Evolutionary conservation across 371 early-diverging fungal species (phyloP), one percentile per base, ranked within the genome.

Genomic region (Mucor circinelloides): DNA sequence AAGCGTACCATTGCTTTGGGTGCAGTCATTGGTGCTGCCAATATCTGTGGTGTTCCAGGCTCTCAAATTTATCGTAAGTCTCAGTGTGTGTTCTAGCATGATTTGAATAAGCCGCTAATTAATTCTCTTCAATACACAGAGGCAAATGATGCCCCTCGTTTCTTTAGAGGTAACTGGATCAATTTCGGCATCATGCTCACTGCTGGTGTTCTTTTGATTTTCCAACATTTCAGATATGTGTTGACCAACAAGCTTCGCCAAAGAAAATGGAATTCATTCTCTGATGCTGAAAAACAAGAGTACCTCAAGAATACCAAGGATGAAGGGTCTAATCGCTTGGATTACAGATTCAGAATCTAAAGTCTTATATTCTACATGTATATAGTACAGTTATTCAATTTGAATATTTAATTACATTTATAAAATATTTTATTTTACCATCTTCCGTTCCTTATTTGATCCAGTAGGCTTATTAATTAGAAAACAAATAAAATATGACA

Each of bases 1-100:
- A 84, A 84, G 50, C 74, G 85, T 10, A 78, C 81, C 0, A 68
- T 84, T 19, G 82, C 81, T 3, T 56, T 84, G 8, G 79, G 80
- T 28, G 72, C 79, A n/a, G 76, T 73, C n/a, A 72, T 83, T 71
- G 81, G 75, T 17, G 72, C 72, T 21, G 80, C 77, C 6, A 83
- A 85, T 36, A 66, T 85, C 28, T 80, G 77, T 65, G 69, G 80
- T 28, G 79, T 77, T 7, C 77, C 77, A 12, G 78, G 75, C 8
- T 72, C 75, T n/a, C 75, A 77, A 54, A 72, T 77, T 23, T 77
- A 77, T 42, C 70, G 77, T 71, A 73, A 54, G 73, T 60, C 4
- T 3, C 21, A 30, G 2, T 46, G 4, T 44, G 2, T 46, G 4
- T 17, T 17, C n/a, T 48, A 21, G 48, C 10, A 54, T 30, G 3